phyloP scores from a whole-genome alignment of 2,329 filamentous ascomycete species.

The Trichothecium roseum region DNA sequence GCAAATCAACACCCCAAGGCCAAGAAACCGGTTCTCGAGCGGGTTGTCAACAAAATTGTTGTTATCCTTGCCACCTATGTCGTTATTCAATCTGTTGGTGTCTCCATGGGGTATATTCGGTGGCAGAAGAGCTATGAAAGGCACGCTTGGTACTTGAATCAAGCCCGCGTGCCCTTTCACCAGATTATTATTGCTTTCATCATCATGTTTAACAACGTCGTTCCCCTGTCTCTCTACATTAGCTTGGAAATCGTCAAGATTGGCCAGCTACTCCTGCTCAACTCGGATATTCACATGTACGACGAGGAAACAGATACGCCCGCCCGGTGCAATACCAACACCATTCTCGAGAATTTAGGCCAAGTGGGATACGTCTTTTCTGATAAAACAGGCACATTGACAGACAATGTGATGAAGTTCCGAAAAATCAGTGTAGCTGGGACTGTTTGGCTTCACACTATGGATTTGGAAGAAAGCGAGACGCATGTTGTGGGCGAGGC shows the following conservation, averaged over 20 bases:
- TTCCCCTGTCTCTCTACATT: slow-evolving; percentile 84
- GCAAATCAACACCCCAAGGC: slow-evolving; percentile 79
- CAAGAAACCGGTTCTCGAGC: slow-evolving; percentile 70
- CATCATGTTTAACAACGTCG: slow-evolving; percentile 96
- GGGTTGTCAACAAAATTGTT: slow-evolving; percentile 70
- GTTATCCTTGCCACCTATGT: slow-evolving; percentile 74
- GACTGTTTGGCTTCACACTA: slow-evolving; percentile 78
- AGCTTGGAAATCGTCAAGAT: slow-evolving; percentile 82
- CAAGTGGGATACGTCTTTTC: slow-evolving; percentile 88
- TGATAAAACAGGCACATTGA: slow-evolving; percentile 90
- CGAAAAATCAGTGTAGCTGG: slow-evolving; percentile 85
- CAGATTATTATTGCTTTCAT: slow-evolving; percentile 82
- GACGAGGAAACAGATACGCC: slow-evolving; percentile 76
- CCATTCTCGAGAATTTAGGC: slow-evolving; percentile 87
- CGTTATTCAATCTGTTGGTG: slow-evolving; percentile 65
- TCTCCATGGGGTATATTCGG: slow-evolving; percentile 70
- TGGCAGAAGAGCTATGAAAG: slow-evolving; percentile 62
- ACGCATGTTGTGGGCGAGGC: slow-evolving; percentile 9
- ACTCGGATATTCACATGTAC: slow-evolving; percentile 82
- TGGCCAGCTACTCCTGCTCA: slow-evolving; percentile 66
- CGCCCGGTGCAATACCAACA: slow-evolving; percentile 83
- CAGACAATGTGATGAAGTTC: slow-evolving; percentile 93
- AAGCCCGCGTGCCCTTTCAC: slow-evolving; percentile 63
- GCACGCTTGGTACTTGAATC: slow-evolving; percentile 64
- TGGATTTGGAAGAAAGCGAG: slow-evolving; percentile 43